Conservation (phyloP, 1,139 yeast species). For the Sugiyamaella xylanicola region DNA sequence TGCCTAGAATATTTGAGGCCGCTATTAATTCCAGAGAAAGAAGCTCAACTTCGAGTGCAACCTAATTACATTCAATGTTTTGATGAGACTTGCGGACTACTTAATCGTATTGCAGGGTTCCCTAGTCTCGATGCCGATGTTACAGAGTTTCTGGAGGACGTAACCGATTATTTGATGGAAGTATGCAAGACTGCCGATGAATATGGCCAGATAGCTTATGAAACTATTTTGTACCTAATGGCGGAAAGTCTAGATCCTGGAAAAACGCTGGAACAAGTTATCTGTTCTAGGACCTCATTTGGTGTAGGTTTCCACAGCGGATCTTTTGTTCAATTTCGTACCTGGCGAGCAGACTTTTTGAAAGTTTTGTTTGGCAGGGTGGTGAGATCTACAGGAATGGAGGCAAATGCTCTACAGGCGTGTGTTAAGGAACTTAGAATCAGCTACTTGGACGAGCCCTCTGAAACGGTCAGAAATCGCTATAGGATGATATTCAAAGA, state of each 20-base stretch:
- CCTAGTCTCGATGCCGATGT: constrained; percentile 20
- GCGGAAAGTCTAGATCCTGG: constrained; percentile 15
- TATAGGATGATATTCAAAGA: constrained; percentile 23
- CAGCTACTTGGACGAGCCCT: constrained; percentile 23
- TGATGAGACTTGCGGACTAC: constrained; percentile 24
- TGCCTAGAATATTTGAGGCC: constrained; percentile 24
- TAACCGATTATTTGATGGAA: constrained; percentile 13
- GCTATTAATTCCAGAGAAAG: constrained; percentile 11
- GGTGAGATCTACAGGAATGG: constrained; percentile 5
- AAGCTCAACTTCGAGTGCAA: background rate
- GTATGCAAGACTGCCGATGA: constrained; percentile 9
- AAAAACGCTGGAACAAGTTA: constrained; percentile 14
- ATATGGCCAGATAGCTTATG: constrained; percentile 27
- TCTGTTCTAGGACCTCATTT: constrained; percentile 14
- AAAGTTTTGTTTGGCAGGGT: constrained; percentile 22
- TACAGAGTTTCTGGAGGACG: constrained; percentile 19
- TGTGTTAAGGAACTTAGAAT: constrained; percentile 25
- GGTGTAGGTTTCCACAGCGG: constrained; percentile 18
- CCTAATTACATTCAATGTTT: constrained; percentile 25
- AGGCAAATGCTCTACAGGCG: constrained; percentile 10
- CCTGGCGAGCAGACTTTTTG: constrained; percentile 27
- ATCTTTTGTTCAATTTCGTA: constrained; percentile 21
- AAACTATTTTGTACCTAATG: constrained; percentile 24
- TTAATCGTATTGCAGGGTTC: constrained; percentile 19
- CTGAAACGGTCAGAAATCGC: constrained; percentile 15